Evolutionary conservation across 495 filamentous ascomycete genomes (phyloP), one percentile per base, ranked within the genome.

Genomic region (Penicillium mononematosum): DNA sequence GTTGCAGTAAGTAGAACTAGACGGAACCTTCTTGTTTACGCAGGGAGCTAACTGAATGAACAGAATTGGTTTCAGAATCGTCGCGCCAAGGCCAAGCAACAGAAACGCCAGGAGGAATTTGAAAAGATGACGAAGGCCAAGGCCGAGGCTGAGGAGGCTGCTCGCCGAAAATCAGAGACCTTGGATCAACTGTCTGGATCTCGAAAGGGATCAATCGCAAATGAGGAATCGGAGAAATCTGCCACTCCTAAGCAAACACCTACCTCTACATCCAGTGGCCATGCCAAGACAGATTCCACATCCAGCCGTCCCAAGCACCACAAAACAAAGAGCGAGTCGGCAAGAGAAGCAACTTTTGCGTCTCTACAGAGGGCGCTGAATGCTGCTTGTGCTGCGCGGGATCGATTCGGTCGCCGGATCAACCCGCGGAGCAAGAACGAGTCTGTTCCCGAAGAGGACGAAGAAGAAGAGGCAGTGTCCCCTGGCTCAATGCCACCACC

Each of bases 11-110:
- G 85, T 84, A 50, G 47, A 24, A 32, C 27, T 49, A 5, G 22
- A 45, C 44, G 36, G 20, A 20, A 38, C 16, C 17, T 12, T 32
- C 5, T 29, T 7, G 10, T 42, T 36, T 43, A 31, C 12, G 5
- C 49, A 11, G 48, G 48, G 43, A 32, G n/a, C 60, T 67, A 62
- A 67, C 50, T 27, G 42, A 43, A 1, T 45, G 19, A 49, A 36
- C 54, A 94, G 91, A 93, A 93, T 63, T 94, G 91, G 91, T 96
- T 93, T 71, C 90, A 95, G 69, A 95, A 94, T 68, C 81, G 90
- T 50, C 85, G 90, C 39, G 89, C 88, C 53, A 91, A 92, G 67
- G 88, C 88, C 31, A 92, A 91, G 75, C 85, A 90, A 61, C 83
- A 90, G 65, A 85, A 78, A 65, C 83, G 85, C 67, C 85, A 88